Percentiles rank a stretch among this genome's conserved stretches.
These are phyloP conservation scores for Spizellomyces sp. DNA, from an alignment of 192 early-diverging fungal species.

Conservation along the genomic window DNA sequence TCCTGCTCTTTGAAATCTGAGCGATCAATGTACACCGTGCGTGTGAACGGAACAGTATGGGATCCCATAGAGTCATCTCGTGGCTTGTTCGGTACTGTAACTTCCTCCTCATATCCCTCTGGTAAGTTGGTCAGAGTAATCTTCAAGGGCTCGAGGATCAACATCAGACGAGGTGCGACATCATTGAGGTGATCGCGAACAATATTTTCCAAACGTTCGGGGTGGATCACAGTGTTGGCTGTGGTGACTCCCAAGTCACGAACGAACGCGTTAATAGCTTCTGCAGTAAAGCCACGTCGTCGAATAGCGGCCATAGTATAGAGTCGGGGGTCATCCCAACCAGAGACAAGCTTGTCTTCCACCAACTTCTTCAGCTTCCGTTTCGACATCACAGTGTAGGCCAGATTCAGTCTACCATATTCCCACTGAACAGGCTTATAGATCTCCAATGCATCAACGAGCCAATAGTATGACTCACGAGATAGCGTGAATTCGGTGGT, in stretches of 20 bases:
- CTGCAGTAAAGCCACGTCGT: slow-evolving; percentile 95
- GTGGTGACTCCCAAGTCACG: slow-evolving; percentile 91
- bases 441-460: slow-evolving; percentile 94
- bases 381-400: slow-evolving; percentile 96
- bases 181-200: slow-evolving; percentile 93
- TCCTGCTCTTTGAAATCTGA: slow-evolving; percentile 91
- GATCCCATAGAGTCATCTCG: slow-evolving; percentile 83
- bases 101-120: slow-evolving; percentile 75
- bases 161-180: slow-evolving; percentile 91
- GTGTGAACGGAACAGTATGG: slow-evolving; percentile 87
- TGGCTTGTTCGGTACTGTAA: slow-evolving; percentile 89
- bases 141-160: slow-evolving; percentile 84
- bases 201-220: slow-evolving; percentile 89
- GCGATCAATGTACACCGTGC: slow-evolving; percentile 91
- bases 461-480: slow-evolving; percentile 98
- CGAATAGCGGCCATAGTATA: slow-evolving; percentile 95
- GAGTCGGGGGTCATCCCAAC: slow-evolving; percentile 97
- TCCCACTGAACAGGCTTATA: slow-evolving; percentile 99
- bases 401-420: slow-evolving; percentile 91
- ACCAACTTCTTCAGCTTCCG: slow-evolving; percentile 94
- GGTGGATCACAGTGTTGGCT: slow-evolving; percentile 78
- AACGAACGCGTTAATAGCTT: slow-evolving; percentile 98
- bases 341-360: slow-evolving; percentile 72
- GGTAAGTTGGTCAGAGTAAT: slow-evolving; percentile 90
- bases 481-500: slow-evolving; percentile 94